phyloP scores from a whole-genome alignment of 2,329 filamentous ascomycete genomes.

The Diaporthe amygdali region DNA sequence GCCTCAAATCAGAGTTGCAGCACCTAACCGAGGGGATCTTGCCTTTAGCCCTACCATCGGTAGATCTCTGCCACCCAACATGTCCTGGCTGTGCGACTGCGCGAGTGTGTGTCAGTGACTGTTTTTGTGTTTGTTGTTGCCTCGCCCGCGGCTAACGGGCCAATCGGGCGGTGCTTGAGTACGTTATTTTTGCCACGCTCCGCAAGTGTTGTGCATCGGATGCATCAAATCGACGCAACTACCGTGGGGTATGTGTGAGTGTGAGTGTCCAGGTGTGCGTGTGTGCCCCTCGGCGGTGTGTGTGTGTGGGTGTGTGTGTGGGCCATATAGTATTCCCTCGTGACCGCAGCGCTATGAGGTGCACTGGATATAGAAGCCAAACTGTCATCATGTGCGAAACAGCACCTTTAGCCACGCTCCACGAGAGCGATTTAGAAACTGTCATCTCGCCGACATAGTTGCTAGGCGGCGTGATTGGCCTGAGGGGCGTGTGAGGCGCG shows the following conservation, averaged over 20 bases:
- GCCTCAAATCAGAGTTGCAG: background rate
- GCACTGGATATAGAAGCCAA: constrained; percentile 13
- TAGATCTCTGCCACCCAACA: background rate
- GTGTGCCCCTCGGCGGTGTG: background rate
- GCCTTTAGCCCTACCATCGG: constrained; percentile 13
- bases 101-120: background rate
- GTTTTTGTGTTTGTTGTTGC: background rate
- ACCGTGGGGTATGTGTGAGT: background rate
- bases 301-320: background rate
- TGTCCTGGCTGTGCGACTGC: background rate
- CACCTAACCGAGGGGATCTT: background rate
- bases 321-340: background rate
- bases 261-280: background rate
- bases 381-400: constrained; percentile 14
- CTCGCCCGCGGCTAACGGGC: background rate
- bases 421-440: background rate
- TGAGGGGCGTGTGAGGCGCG: background rate
- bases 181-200: constrained; percentile 14
- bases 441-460: constrained; percentile 7
- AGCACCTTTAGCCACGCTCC: constrained; percentile 10
- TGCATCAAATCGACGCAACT: background rate
- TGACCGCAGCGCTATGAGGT: background rate
- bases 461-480: constrained; percentile 6
- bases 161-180: background rate
- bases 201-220: background rate